Evolutionary conservation across 164 flowering plant genomes (phyloP).

Genomic region (Vitis amurensis): DNA sequence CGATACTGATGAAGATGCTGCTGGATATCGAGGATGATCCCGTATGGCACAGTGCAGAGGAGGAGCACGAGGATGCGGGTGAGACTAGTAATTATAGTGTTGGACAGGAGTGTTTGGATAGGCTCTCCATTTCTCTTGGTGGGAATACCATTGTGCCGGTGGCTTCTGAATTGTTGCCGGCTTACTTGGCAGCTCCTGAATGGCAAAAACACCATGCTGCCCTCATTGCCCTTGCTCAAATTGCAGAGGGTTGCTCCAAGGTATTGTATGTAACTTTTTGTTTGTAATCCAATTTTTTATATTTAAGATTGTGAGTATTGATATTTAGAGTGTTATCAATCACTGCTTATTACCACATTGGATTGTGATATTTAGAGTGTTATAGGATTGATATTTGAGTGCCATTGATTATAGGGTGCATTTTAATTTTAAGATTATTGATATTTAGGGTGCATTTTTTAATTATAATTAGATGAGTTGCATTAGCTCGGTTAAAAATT

Average conservation of each 20-base stretch:
- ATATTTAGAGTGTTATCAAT: too few relatives aligned
- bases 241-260: slow-evolving; percentile 99
- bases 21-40: slow-evolving; percentile 93
- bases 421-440: neutral
- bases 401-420: too few relatives aligned
- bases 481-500: neutral
- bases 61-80: slow-evolving; percentile 94
- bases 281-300: neutral
- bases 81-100: slow-evolving; percentile 89
- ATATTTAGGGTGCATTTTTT: neutral
- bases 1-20: slow-evolving; percentile 86
- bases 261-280: slow-evolving; percentile 28
- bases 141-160: slow-evolving; percentile 97
- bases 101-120: slow-evolving; percentile 94
- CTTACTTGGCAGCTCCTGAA: slow-evolving; percentile 85
- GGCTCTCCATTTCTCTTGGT: slow-evolving; percentile 82
- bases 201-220: slow-evolving; percentile 99
- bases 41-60: slow-evolving; percentile 85
- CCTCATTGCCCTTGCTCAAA: slow-evolving; percentile 90
- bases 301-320: too few relatives aligned
- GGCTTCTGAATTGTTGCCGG: slow-evolving; percentile 81
- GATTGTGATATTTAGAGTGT: too few relatives aligned
- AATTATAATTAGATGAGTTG: too few relatives aligned
- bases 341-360: too few relatives aligned
- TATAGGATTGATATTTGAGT: too few relatives aligned